These are phyloP conservation scores for Casuarina glauca DNA, from an alignment of 306 rosid species.

Conservation along the genomic window DNA sequence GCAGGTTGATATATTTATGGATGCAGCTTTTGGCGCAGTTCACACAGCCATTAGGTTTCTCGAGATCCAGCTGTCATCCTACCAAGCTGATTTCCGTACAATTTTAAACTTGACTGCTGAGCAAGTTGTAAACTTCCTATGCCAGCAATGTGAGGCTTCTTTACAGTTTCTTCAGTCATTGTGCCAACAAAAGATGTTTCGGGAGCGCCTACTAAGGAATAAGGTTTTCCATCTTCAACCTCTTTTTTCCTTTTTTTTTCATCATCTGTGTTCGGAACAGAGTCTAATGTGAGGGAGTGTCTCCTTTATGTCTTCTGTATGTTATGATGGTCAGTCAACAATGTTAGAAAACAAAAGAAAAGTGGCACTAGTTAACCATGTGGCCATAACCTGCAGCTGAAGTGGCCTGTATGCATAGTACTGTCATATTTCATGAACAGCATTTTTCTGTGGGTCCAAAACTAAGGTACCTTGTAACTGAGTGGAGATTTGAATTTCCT, in stretches of 20 bases:
- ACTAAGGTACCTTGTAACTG: background rate
- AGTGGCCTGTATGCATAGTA: background rate
- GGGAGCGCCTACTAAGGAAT: constrained; percentile 81
- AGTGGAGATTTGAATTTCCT: background rate
- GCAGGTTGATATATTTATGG: constrained; percentile 93
- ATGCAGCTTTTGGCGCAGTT: constrained; percentile 91
- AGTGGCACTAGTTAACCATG: constrained; percentile 1
- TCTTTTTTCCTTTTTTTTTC: background rate
- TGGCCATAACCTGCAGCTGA: constrained; percentile 8
- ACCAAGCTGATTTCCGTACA: constrained; percentile 35
- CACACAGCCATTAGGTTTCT: constrained; percentile 62
- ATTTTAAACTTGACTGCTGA: constrained; percentile 53
- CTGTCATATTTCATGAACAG: background rate
- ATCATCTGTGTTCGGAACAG: constrained; percentile 29
- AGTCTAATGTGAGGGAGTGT: constrained; percentile 1
- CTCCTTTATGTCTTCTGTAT: constrained; percentile 19
- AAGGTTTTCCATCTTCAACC: constrained; percentile 57
- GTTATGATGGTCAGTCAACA: constrained; percentile 4
- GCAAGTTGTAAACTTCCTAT: constrained; percentile 60
- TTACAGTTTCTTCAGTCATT: constrained; percentile 83
- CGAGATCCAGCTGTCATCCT: constrained; percentile 49
- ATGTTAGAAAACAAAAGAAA: background rate
- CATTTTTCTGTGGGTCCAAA: background rate
- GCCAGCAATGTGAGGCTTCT: constrained; percentile 96
- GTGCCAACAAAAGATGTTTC: constrained; percentile 82